Base-by-base conservation (phyloP, 2,329 filamentous ascomycete species). In the Ophidiomyces ophidiicola region DNA sequence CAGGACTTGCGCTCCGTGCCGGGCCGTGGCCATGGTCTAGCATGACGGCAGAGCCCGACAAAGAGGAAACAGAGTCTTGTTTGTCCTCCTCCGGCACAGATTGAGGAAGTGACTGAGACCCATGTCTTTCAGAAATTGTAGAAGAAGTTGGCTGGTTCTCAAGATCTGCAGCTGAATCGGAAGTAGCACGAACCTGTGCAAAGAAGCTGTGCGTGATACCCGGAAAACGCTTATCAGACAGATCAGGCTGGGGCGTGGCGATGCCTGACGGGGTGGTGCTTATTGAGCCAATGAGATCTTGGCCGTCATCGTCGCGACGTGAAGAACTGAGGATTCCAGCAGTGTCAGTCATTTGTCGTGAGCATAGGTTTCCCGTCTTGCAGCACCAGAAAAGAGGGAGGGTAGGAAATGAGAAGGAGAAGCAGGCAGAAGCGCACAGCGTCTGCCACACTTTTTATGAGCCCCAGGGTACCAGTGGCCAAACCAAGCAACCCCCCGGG, bases 191-290 rank as follows among this genome's bases (percentile, higher is more conserved):
- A 93, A 98, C 90, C 88, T 98, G 90, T 70, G 81, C 82, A 74
- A 96, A 94, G 72, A 90, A 94, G 71, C 81, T 92, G 63, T 78
- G 76, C 74, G 90, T 81, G 69, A 96, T 93, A 60, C 86, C 84
- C 51, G 90, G 90, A 59, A 93, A 72, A 66, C 90, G 82, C 68
- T 94, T 94, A 69, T 98, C 90, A 57, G 82, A 80, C 48, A 82
- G 80, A 65, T 96, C 88, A 50, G 90, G 90, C 56, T 87, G 82
- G 51, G 90, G 90, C 47, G 90, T 98, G 50, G 85, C 82, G 61
- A 93, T 76, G 56, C 87, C 86, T 52, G 87, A 92, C 55, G 86
- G 82, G 53, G 86, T 90, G 39, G 83, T 87, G 53, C 84, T 81
- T 60, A 68, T 72, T 42, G 81, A 82, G 58, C 84, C 83, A 41